Evolutionary conservation across 2,329 filamentous ascomycete genomes (phyloP).

Genomic region (Kalmusia sp.): DNA sequence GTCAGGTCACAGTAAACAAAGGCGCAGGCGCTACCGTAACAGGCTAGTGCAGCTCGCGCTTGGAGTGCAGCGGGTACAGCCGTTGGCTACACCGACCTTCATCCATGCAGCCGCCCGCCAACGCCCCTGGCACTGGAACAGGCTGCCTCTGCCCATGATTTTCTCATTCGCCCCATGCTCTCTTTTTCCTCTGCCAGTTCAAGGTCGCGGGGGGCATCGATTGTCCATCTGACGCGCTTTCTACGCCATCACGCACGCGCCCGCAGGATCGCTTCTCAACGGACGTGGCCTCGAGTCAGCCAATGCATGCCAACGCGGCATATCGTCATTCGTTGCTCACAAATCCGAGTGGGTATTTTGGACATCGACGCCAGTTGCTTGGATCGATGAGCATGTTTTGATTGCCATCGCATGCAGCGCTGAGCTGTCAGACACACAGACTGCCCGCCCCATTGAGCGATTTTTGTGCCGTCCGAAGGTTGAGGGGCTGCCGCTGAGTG

Average conservation of each 20-base stretch:
- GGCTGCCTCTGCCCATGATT: conserved; percentile 9
- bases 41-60: conserved; percentile 1
- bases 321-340: conserved; percentile 5
- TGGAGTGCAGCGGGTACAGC: conserved; percentile 1
- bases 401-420: background rate
- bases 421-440: background rate
- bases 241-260: background rate
- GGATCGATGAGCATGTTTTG: background rate
- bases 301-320: conserved; percentile 16
- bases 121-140: conserved; percentile 7
- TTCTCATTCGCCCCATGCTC: conserved; percentile 14
- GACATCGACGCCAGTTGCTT: background rate
- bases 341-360: conserved; percentile 9
- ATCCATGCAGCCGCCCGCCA: conserved; percentile 22
- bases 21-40: conserved; percentile 6
- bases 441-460: background rate
- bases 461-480: background rate
- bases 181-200: background rate
- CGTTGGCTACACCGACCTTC: conserved; percentile 11
- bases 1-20: conserved; percentile 10
- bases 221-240: background rate
- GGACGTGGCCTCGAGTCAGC: conserved; percentile 7
- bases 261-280: conserved; percentile 3
- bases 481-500: background rate
- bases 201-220: background rate